These are phyloP conservation scores for Penicillium sp. DNA, from an alignment of 2,329 filamentous ascomycete species.

Conservation along the genomic window DNA sequence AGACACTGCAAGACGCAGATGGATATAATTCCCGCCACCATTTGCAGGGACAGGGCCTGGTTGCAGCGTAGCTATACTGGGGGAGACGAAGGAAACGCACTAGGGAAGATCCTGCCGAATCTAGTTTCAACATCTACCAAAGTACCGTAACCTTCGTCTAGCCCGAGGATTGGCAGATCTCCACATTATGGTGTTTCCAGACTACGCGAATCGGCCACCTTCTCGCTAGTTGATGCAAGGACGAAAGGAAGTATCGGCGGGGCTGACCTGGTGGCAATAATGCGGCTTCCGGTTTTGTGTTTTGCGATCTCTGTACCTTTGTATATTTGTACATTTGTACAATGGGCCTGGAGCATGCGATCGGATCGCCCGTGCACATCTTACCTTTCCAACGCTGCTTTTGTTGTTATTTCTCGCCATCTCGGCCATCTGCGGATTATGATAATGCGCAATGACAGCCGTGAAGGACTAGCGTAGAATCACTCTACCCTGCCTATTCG, in stretches of 20 bases:
- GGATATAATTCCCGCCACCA: constrained; percentile 22
- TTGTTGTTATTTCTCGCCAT: constrained; percentile 10
- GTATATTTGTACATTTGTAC: constrained; percentile 3
- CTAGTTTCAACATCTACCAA: neutral
- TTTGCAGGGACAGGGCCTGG: constrained; percentile 8
- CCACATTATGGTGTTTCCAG: constrained; percentile 20
- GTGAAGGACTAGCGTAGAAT: constrained; percentile 9
- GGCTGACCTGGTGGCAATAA: constrained; percentile 31
- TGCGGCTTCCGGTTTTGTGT: constrained; percentile 5
- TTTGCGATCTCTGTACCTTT: neutral
- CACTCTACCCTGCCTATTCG: constrained; percentile 9
- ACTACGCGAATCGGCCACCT: constrained; percentile 13
- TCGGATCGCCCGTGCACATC: constrained; percentile 25
- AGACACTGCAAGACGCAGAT: constrained; percentile 9
- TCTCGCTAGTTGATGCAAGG: constrained; percentile 30
- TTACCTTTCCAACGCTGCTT: neutral
- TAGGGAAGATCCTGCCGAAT: neutral
- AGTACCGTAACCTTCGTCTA: neutral
- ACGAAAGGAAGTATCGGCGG: constrained; percentile 29
- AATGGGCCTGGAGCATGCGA: constrained; percentile 21
- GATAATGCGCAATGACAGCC: constrained; percentile 11
- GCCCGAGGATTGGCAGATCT: constrained; percentile 14
- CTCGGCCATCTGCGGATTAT: constrained; percentile 14
- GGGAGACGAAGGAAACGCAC: constrained; percentile 1
- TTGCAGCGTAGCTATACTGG: constrained; percentile 9